Conservation (phyloP, 768 basidiomycete genomes). For the Lactifluus subvellereus region DNA sequence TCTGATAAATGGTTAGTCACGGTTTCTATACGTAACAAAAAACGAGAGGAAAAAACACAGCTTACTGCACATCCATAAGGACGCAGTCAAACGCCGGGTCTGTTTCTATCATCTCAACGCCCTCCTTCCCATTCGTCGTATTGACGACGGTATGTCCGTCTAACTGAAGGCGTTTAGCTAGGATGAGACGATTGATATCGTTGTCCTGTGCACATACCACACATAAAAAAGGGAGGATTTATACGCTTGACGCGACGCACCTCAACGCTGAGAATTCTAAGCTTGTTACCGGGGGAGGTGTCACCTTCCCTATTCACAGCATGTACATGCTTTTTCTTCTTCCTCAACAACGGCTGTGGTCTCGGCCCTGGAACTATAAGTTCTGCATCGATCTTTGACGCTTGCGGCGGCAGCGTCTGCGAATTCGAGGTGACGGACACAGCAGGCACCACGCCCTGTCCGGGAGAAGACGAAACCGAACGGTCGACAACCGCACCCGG, state of each 20-base stretch:
- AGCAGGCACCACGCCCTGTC: no score
- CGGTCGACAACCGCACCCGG: no score
- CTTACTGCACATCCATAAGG: constrained; percentile 81
- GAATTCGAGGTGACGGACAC: neutral
- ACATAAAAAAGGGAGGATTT: neutral
- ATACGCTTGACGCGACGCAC: constrained; percentile 32
- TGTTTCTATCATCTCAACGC: constrained; percentile 48
- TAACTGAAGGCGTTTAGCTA: constrained; percentile 59
- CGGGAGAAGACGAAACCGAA: no score
- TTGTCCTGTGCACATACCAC: constrained; percentile 48
- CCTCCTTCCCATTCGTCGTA: constrained; percentile 73
- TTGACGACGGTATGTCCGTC: constrained; percentile 62
- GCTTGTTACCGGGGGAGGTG: constrained; percentile 19
- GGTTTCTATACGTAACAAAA: no score
- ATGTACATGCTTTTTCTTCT: constrained; percentile 19
- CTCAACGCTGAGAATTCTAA: constrained; percentile 63
- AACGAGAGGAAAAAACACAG: constrained; percentile 6
- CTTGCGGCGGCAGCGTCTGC: neutral
- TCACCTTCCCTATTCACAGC: constrained; percentile 26
- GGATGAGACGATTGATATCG: constrained; percentile 63
- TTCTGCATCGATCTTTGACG: neutral
- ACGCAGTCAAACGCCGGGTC: constrained; percentile 65
- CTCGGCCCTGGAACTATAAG: neutral
- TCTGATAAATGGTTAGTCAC: constrained; percentile 31
- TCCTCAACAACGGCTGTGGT: neutral